Percentiles rank a stretch among this genome's conserved stretches.
Evolutionary conservation across 257 asterid genomes (phyloP).

Genomic region (Thymus quinquecostatus): DNA sequence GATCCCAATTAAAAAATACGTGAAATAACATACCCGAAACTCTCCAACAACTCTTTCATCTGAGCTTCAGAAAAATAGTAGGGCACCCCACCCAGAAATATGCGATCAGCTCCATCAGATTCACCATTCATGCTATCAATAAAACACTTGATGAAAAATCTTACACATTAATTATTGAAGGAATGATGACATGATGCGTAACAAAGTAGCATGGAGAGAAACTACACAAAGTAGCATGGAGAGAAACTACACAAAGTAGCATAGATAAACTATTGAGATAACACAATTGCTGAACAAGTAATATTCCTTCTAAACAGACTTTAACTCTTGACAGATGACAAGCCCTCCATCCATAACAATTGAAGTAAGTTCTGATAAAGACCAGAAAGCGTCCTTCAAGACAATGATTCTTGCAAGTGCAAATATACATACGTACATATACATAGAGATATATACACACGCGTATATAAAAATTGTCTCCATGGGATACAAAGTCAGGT

Average conservation of each 20-base stretch:
- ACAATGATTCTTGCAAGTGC: too few relatives aligned
- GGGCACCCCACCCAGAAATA: slow-evolving; percentile 67
- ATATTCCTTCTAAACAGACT: background rate
- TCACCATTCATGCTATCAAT: slow-evolving; percentile 53
- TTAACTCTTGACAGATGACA: background rate
- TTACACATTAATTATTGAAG: background rate
- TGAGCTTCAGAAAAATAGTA: slow-evolving; percentile 61
- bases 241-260: slow-evolving; percentile 20
- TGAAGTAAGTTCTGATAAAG: too few relatives aligned
- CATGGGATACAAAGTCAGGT: too few relatives aligned
- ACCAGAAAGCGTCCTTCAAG: too few relatives aligned
- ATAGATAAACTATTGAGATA: background rate
- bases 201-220: slow-evolving; percentile 20
- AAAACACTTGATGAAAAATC: slow-evolving; percentile 23
- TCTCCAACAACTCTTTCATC: slow-evolving; percentile 60
- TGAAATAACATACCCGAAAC: slow-evolving; percentile 50
- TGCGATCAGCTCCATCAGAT: slow-evolving; percentile 56
- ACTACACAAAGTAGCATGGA: slow-evolving; percentile 3
- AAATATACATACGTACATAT: too few relatives aligned
- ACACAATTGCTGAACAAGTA: background rate
- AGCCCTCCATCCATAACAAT: too few relatives aligned
- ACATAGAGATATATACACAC: too few relatives aligned
- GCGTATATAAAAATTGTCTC: too few relatives aligned
- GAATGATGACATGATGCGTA: background rate
- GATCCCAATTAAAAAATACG: background rate